Evolutionary conservation across 2,329 filamentous ascomycete species (phyloP).

Genomic region (Blastomyces emzantsi): DNA sequence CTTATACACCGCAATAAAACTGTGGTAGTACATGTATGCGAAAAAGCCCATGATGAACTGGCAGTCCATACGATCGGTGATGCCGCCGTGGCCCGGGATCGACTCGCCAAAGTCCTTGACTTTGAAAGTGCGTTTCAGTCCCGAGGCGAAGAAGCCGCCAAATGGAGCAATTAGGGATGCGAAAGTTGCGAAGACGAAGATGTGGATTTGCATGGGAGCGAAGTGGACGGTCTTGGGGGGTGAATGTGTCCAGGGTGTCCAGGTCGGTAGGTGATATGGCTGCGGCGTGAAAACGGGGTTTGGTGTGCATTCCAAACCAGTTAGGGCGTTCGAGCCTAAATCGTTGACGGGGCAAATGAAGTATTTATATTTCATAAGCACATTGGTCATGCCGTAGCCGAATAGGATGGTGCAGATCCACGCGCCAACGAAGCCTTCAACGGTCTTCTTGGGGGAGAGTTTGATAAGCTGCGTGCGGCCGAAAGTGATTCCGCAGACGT

Average conservation of each 20-base stretch:
- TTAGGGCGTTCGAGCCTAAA: slow-evolving; percentile 86
- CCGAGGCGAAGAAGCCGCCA: slow-evolving; percentile 95
- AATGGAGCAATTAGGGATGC: slow-evolving; percentile 96
- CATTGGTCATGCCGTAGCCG: slow-evolving; percentile 68
- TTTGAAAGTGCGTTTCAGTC: slow-evolving; percentile 97
- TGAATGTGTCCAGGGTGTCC: slow-evolving; percentile 54
- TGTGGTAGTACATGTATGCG: slow-evolving; percentile 96
- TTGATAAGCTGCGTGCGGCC: slow-evolving; percentile 96
- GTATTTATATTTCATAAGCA: slow-evolving; percentile 86
- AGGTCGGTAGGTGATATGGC: slow-evolving; percentile 62
- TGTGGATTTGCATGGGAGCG: slow-evolving; percentile 87
- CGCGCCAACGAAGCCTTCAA: slow-evolving; percentile 90
- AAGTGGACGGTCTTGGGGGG: slow-evolving; percentile 56
- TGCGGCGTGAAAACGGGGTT: slow-evolving; percentile 86
- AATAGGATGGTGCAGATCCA: slow-evolving; percentile 94
- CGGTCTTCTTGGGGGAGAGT: slow-evolving; percentile 96
- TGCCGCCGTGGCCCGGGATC: slow-evolving; percentile 93
- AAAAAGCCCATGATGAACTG: slow-evolving; percentile 99
- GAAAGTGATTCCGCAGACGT: slow-evolving; percentile 95
- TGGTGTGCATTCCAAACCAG: slow-evolving; percentile 76
- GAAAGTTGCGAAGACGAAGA: slow-evolving; percentile 82
- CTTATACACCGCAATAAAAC: slow-evolving; percentile 86
- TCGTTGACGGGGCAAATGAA: slow-evolving; percentile 98
- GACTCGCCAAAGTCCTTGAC: slow-evolving; percentile 99
- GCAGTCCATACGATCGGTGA: slow-evolving; percentile 98